Evolutionary conservation across 805 yeast genomes (phyloP), one percentile per base, ranked within the genome.

Genomic region (Candida krabiensis): DNA sequence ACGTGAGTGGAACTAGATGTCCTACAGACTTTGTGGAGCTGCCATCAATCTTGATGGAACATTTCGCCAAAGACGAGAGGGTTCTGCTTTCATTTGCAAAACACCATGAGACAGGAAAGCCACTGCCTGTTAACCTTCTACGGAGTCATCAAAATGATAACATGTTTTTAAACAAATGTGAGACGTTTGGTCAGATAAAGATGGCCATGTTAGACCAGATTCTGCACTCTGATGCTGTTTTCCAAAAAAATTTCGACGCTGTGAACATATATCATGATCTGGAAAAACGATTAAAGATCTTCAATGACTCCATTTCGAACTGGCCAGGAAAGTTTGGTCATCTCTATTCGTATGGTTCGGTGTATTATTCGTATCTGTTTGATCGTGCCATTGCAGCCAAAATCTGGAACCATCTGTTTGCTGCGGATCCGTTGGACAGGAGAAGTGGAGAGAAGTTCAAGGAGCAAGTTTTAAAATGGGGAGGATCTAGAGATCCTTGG

Each of bases 321-420:
- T 90, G 97, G 96, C 95, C 87, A 40, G 97, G 95, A 1, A 87
- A 83, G 56, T 90, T 93, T 63, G 95, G 96, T 1, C 99, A 93
- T 56, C 65, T 93, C 28, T 86, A 84, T 50, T 88, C 96, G 0
- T 93, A 93, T 56, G 98, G 98, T 1, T 86, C 97, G 0, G 86
- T 90, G 1, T 93, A 93, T 57, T 93, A 93, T 64, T 85, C 96
- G 21, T 93, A 93, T 58, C 62, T 93, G 35, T 74, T 93, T 39
- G 99, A 93, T 63, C 67, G 97, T 27, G 96, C 96, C 5, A 86
- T 93, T 46, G 97, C 98, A 0, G 78, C 88, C 18, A 80, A 80
- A 53, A 75, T 91, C 2, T 93, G 96, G 90, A 70, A 73, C 9
- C 79, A 76, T 32, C 64, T 91, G 27, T 93, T 93, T 58, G 67